Evolutionary conservation across 2,329 filamentous ascomycete species (phyloP), one percentile per base, ranked within the genome.

Genomic region (Microsporum ferrugineum): DNA sequence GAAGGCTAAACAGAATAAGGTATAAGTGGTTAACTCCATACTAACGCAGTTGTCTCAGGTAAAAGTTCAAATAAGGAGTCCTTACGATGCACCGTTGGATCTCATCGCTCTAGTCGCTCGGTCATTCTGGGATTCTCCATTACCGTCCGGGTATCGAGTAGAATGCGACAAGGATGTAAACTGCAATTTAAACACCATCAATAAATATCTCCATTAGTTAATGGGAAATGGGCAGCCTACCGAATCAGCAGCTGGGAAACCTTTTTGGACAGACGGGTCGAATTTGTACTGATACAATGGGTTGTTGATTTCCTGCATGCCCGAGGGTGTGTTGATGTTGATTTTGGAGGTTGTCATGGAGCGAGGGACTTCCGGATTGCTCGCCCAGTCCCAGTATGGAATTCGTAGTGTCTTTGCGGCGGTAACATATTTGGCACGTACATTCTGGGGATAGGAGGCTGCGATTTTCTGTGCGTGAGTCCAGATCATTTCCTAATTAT

Each of bases 361-460:
- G 8, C 69, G 71, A n/a, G 71, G 71, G 55, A 73, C 58, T 7
- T 63, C 59, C 1, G 69, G 65, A 63, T 71, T 62, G n/a, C 62
- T 63, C 75, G 77, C 75, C 76, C 76, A 79, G 65, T 80, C 78
- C 78, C 78, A 80, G 67, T 77, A 80, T 2, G 78, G 78, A 17
- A 79, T 69, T 34, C 78, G 73, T 31, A 80, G 68, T n/a, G 66
- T 71, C 17, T 68, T 62, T 0, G 77, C 77, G 10, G 77, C 76
- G 14, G 63, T 64, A 27, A 70, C 63, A 65, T 86, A 86, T 45
- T 75, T 71, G 4, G 72, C 71, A 51, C 79, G 76, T 41, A 79
- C 73, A 8, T 73, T 70, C 38, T 78, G 73, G 14, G 79, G 76
- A 72, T 75, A 77, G n/a, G 64, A 64, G 34, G 63, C 64, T 12